Evolutionary conservation across 345 rosid genomes (phyloP).

Genomic region (Eucalyptus caleyi): DNA sequence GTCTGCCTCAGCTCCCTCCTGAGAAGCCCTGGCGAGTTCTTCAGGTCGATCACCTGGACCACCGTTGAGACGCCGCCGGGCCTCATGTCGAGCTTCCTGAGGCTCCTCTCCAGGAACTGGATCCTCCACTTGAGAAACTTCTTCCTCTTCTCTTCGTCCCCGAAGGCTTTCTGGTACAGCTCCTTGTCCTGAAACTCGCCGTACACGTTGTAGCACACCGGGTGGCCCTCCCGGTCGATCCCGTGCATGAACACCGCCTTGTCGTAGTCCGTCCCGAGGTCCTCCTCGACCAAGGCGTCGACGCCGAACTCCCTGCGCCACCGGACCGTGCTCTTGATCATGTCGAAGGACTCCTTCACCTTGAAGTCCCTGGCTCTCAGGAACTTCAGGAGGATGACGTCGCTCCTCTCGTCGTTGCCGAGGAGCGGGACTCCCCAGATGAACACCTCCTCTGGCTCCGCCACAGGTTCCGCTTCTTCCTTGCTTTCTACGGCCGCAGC

Average conservation of each 20-base stretch:
- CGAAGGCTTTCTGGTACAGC: slow-evolving; percentile 36
- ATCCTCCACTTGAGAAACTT: slow-evolving; percentile 79
- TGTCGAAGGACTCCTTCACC: slow-evolving; percentile 54
- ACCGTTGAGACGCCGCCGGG: slow-evolving; percentile 51
- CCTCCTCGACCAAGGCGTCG: slow-evolving; percentile 48
- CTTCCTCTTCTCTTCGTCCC: slow-evolving; percentile 55
- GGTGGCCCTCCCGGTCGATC: slow-evolving; percentile 66
- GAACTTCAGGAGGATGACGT: slow-evolving; percentile 71
- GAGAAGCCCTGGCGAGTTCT: slow-evolving; percentile 62
- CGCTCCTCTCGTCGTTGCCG: slow-evolving; percentile 49
- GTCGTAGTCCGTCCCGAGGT: slow-evolving; percentile 54
- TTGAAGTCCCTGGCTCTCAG: slow-evolving; percentile 86
- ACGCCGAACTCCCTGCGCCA: slow-evolving; percentile 73
- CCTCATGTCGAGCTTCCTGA: slow-evolving; percentile 61
- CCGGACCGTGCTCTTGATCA: slow-evolving; percentile 59
- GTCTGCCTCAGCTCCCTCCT: slow-evolving; percentile 58
- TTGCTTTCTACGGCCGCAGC: not conserved
- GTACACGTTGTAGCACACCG: slow-evolving; percentile 74
- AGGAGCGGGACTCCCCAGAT: slow-evolving; percentile 81
- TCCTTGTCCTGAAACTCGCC: slow-evolving; percentile 75
- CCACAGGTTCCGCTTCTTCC: not conserved
- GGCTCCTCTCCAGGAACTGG: slow-evolving; percentile 71
- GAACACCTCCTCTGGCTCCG: slow-evolving; percentile 29
- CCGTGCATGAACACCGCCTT: slow-evolving; percentile 81
- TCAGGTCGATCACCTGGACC: slow-evolving; percentile 68